Base-by-base conservation (phyloP, 208 protist species). In the Zelonia costaricensis region DNA sequence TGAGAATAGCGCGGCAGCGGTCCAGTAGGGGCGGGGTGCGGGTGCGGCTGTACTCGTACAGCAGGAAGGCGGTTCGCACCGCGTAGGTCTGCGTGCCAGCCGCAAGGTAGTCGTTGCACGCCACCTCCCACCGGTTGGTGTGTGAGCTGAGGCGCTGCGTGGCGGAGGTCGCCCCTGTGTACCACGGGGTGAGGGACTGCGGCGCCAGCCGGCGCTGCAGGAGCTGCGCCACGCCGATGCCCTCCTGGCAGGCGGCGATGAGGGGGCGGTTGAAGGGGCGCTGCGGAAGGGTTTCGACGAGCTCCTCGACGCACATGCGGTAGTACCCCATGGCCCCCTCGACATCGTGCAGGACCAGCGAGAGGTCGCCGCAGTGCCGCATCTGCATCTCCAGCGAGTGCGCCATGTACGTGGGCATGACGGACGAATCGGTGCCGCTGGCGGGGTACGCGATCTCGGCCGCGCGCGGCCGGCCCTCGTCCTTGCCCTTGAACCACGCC, bases 341-440 rank as follows among this genome's bases (percentile, higher is more conserved):
- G 57, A 80, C 91, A 62, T 95, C 85, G 28, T 76, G 77, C 35
- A 95, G 58, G 5, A 58, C 61, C 23, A 95, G 54, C 33, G 71
- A 81, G 48, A 92, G 57, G 48, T 95, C 88, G 16, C 67, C 88
- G 44, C 77, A 84, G 35, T 80, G 83, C 1, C 88, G 85, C 85
- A 91, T 92, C 66, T 89, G 85, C 85, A 95, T 87, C 52, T 92
- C 83, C 15, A 95, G 45, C 27, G 85, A 88, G 44, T 65, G 71
- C 13, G 80, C 72, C 38, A 85, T 46, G 73, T 92, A 95, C 54
- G 48, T 75, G 12, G 74, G 46, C 33, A 25, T 38, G 20, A 18
- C 40, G n/a, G 48, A 44, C 22, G 46, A 36, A 48, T 57, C 63
- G 4, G 57, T 39, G 51, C 46, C 51, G 63, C 39, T 28, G 18